Percentiles rank a stretch among this genome's conserved stretches.
These are phyloP conservation scores for Leccinum ochraceum DNA, from an alignment of 768 basidiomycete species.

Conservation along the genomic window DNA sequence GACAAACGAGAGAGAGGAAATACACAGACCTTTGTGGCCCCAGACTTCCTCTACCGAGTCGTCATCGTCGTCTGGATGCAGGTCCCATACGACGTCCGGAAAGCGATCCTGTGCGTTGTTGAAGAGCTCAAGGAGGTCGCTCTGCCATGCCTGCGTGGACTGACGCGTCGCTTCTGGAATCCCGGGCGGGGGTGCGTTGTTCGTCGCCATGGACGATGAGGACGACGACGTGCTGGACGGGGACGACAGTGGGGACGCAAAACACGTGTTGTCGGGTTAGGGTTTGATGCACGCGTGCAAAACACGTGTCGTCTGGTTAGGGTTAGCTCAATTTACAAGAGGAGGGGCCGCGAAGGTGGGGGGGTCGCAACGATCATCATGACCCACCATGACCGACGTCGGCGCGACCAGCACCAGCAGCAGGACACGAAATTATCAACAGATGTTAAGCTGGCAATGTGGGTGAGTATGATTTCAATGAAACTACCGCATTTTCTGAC, in stretches of 20 bases:
- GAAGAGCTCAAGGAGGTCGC: slow-evolving; percentile 78
- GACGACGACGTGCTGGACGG: slow-evolving; percentile 27
- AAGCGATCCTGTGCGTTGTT: slow-evolving; percentile 86
- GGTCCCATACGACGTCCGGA: slow-evolving; percentile 96
- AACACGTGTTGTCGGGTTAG: slow-evolving; percentile 35
- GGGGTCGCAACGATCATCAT: background rate
- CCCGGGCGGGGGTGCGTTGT: slow-evolving; percentile 30
- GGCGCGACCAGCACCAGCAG: background rate
- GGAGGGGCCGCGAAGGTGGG: slow-evolving; percentile 7
- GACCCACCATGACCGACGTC: background rate
- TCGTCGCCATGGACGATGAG: slow-evolving; percentile 29
- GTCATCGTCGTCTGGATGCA: slow-evolving; percentile 53
- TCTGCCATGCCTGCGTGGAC: slow-evolving; percentile 77
- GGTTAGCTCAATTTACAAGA: background rate
- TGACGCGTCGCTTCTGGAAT: slow-evolving; percentile 58
- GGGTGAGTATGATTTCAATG: slow-evolving; percentile 56
- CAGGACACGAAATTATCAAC: background rate
- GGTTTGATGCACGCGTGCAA: slow-evolving; percentile 13
- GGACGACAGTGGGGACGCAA: slow-evolving; percentile 22
- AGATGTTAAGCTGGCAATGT: slow-evolving; percentile 73
- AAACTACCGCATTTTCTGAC: background rate
- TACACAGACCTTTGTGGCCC: slow-evolving; percentile 87
- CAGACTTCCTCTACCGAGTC: slow-evolving; percentile 66
- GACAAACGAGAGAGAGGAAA: background rate
- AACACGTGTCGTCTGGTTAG: background rate